phyloP scores from a whole-genome alignment of 495 filamentous ascomycete genomes.

The Xylaria sp. region DNA sequence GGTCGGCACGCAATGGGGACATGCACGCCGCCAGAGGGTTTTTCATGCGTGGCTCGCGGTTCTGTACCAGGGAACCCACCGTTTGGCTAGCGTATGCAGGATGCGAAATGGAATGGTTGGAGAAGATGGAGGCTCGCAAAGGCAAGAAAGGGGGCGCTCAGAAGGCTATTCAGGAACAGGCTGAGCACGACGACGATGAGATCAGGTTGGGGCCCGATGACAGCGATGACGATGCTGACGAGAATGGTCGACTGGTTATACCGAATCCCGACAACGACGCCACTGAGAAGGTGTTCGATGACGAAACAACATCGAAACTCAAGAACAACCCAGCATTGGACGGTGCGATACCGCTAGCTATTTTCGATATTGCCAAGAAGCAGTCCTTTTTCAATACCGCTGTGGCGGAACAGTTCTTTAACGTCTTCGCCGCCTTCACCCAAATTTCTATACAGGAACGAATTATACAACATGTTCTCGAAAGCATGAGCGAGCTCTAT shows the following conservation, averaged over 20 bases:
- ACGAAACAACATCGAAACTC: constrained; percentile 64
- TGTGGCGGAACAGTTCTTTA: constrained; percentile 78
- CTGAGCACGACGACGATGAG: constrained; percentile 53
- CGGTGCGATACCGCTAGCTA: constrained; percentile 89
- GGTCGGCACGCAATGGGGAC: constrained; percentile 78
- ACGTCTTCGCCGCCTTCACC: constrained; percentile 74
- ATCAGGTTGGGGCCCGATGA: constrained; percentile 45
- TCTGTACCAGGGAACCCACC: constrained; percentile 73
- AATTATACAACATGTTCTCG: constrained; percentile 79
- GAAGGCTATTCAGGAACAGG: constrained; percentile 49
- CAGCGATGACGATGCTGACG: constrained; percentile 47
- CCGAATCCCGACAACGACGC: constrained; percentile 46
- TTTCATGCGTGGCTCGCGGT: constrained; percentile 89
- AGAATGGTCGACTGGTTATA: constrained; percentile 45
- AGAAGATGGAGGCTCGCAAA: constrained; percentile 75
- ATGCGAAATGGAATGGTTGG: constrained; percentile 90
- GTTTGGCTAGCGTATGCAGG: constrained; percentile 91
- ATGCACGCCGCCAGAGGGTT: constrained; percentile 79
- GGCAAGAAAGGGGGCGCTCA: constrained; percentile 64
- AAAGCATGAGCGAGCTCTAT: constrained; percentile 63
- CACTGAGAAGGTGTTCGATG: constrained; percentile 59
- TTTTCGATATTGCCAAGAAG: constrained; percentile 88
- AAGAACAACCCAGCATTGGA: constrained; percentile 80
- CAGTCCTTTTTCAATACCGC: constrained; percentile 68
- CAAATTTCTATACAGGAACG: constrained; percentile 66